These are phyloP conservation scores for Scenedesmus sp. DNA, from an alignment of 163 green algal species.

Conservation along the genomic window DNA sequence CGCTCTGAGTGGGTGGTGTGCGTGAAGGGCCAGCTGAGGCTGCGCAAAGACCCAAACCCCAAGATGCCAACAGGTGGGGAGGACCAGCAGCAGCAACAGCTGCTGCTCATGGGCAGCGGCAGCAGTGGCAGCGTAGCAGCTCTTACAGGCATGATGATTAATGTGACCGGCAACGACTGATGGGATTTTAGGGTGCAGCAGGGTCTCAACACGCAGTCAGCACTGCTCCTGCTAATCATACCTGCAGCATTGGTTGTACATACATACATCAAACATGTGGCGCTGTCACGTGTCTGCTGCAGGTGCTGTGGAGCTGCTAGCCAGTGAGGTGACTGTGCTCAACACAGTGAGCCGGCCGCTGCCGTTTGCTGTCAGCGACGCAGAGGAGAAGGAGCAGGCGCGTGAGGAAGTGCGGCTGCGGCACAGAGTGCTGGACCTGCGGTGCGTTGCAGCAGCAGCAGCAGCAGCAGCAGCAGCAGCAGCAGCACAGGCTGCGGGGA, in stretches of 20 bases:
- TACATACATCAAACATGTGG: neutral
- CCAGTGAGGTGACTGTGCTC: conserved; percentile 77
- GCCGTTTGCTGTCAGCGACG: conserved; percentile 89
- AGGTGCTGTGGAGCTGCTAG: conserved; percentile 84
- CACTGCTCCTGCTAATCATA: too few relatives aligned
- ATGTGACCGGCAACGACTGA: neutral
- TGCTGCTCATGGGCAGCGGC: neutral
- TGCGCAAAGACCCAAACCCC: conserved; percentile 90
- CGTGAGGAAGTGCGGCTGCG: conserved; percentile 92
- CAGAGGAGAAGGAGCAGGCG: conserved; percentile 70
- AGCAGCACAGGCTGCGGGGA: neutral
- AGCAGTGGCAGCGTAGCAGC: neutral
- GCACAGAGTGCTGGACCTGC: conserved; percentile 95
- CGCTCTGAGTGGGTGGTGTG: conserved; percentile 93
- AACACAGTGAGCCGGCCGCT: conserved; percentile 90
- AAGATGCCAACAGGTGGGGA: conserved; percentile 80
- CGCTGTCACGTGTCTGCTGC: neutral
- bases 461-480: neutral
- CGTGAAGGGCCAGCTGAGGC: conserved; percentile 81
- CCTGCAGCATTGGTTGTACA: neutral
- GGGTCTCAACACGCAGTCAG: neutral
- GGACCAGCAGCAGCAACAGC: neutral
- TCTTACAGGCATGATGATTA: neutral
- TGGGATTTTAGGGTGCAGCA: neutral
- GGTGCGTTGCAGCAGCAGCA: conserved; percentile 57